These are phyloP conservation scores for Claviceps purpurea DNA, from an alignment of 2,329 filamentous ascomycete species.

Conservation along the genomic window DNA sequence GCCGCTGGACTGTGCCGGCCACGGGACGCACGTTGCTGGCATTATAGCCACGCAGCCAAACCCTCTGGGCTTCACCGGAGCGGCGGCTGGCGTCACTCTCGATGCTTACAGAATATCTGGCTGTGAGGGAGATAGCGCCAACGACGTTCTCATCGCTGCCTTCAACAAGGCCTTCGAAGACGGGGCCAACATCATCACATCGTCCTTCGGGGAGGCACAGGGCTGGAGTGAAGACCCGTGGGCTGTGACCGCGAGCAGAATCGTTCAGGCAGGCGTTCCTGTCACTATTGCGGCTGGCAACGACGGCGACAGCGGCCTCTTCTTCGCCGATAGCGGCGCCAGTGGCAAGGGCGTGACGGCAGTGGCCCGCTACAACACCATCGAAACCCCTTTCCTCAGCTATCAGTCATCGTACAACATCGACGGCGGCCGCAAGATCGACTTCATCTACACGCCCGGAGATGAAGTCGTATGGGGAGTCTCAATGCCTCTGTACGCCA, in stretches of 20 bases:
- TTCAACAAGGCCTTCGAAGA: slow-evolving; percentile 27
- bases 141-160: slow-evolving; percentile 26
- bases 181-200: slow-evolving; percentile 21
- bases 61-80: slow-evolving; percentile 23
- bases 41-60: slow-evolving; percentile 29
- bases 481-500: slow-evolving; percentile 15
- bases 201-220: too few relatives aligned
- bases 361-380: slow-evolving; percentile 30
- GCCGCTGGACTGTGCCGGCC: slow-evolving; percentile 25
- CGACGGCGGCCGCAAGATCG: slow-evolving; percentile 4
- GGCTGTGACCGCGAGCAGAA: slow-evolving; percentile 25
- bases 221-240: slow-evolving; percentile 17
- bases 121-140: slow-evolving; percentile 17
- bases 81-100: slow-evolving; percentile 24
- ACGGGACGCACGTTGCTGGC: slow-evolving; percentile 32
- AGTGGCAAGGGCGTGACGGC: slow-evolving; percentile 28
- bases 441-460: neutral
- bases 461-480: slow-evolving; percentile 5
- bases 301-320: slow-evolving; percentile 26
- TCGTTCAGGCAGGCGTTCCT: slow-evolving; percentile 28
- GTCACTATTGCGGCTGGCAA: slow-evolving; percentile 31
- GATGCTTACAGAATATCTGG: slow-evolving; percentile 25
- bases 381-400: slow-evolving; percentile 22
- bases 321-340: slow-evolving; percentile 24
- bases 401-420: slow-evolving; percentile 23